Percentiles rank a stretch among this genome's conserved stretches.
Conservation (phyloP, 345 rosid genomes). For the Eucalyptus curtisii region DNA sequence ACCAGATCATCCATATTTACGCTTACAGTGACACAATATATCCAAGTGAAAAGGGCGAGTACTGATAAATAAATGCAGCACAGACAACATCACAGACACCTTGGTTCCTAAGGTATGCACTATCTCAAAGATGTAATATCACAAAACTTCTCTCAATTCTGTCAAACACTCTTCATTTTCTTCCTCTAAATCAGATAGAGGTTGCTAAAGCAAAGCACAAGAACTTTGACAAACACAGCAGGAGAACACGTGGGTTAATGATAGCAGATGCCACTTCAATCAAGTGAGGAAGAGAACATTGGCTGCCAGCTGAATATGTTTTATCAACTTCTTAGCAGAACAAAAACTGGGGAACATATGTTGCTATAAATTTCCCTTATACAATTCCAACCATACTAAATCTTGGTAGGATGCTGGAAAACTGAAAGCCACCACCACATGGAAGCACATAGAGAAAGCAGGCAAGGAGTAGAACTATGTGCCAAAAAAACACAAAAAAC, state of each 20-base stretch:
- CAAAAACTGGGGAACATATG: neutral
- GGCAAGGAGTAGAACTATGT: neutral
- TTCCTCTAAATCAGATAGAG: neutral
- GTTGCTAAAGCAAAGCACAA: neutral
- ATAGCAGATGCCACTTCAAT: neutral
- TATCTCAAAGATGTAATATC: neutral
- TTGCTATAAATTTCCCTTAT: neutral
- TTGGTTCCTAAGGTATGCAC: neutral
- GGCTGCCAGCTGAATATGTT: neutral
- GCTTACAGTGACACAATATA: neutral
- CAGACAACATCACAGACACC: neutral
- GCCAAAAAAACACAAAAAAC: neutral
- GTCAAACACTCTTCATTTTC: neutral
- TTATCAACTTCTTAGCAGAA: neutral
- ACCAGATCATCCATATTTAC: neutral
- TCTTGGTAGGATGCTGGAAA: neutral
- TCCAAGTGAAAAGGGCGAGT: neutral
- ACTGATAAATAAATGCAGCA: neutral
- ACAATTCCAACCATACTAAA: neutral
- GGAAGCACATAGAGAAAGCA: neutral
- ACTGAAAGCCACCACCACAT: neutral
- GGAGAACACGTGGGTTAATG: neutral
- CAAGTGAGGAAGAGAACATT: neutral
- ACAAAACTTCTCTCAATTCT: neutral
- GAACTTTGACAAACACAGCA: neutral